A percentile compares a stretch with the other conserved stretches of the same genome.
Evolutionary conservation across 768 basidiomycete species (phyloP).

Genomic region (Melanogaster broomeanus): DNA sequence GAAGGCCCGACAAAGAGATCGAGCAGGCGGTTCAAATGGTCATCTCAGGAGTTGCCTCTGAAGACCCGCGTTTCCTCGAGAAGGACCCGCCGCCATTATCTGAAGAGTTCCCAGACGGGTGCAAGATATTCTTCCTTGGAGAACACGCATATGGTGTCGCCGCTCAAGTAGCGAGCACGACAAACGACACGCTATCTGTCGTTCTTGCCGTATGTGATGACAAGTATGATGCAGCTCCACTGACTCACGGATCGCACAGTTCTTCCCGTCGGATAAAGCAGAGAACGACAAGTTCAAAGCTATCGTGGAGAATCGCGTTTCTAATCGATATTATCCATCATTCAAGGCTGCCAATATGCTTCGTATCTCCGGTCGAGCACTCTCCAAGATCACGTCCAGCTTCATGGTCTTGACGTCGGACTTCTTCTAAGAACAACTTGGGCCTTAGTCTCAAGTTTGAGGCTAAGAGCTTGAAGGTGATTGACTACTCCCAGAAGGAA

Average conservation of each 20-base stretch:
- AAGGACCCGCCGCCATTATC: conserved; percentile 76
- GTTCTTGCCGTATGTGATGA: conserved; percentile 70
- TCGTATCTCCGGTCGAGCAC: conserved; percentile 71
- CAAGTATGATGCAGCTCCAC: neutral
- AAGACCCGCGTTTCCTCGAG: conserved; percentile 89
- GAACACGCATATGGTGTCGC: conserved; percentile 95
- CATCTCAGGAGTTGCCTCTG: conserved; percentile 75
- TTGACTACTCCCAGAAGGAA: conserved; percentile 87
- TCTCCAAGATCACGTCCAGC: conserved; percentile 92
- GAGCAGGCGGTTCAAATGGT: conserved; percentile 90
- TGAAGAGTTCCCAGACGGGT: conserved; percentile 88
- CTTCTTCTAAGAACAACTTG: conserved; percentile 79
- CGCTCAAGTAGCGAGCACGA: conserved; percentile 80
- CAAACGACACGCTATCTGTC: conserved; percentile 72
- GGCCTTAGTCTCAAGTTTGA: conserved; percentile 97
- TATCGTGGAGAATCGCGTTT: conserved; percentile 52
- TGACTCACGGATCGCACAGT: conserved; percentile 45
- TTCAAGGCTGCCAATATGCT: conserved; percentile 76
- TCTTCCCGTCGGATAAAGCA: conserved; percentile 79
- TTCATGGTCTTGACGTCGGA: conserved; percentile 84
- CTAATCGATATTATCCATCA: conserved; percentile 72
- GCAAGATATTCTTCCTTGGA: conserved; percentile 94
- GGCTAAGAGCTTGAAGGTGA: conserved; percentile 88
- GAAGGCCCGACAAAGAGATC: conserved; percentile 78
- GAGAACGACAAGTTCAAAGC: conserved; percentile 81